Evolutionary conservation across 2,329 filamentous ascomycete genomes (phyloP).

Genomic region (Cylindrodendrum hubeiense): DNA sequence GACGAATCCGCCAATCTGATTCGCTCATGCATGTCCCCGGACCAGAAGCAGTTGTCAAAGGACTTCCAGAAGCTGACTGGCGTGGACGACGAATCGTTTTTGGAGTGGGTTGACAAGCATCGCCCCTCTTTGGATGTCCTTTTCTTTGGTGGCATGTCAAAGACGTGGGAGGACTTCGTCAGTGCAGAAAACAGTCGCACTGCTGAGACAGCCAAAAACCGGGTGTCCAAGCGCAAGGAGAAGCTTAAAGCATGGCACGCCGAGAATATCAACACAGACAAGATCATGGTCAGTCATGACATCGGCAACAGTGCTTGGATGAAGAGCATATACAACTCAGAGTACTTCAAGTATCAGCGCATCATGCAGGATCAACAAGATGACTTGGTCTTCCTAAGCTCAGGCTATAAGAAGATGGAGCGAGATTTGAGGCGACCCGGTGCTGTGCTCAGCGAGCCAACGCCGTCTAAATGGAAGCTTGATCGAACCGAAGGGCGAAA

Average conservation of each 20-base stretch:
- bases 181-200: constrained; percentile 83
- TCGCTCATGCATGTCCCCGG: constrained; percentile 75
- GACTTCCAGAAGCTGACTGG: constrained; percentile 89
- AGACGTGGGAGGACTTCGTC: constrained; percentile 90
- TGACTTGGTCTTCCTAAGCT: constrained; percentile 81
- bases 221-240: constrained; percentile 83
- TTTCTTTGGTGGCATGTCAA: constrained; percentile 85
- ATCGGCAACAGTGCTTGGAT: constrained; percentile 91
- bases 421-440: constrained; percentile 83
- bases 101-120: constrained; percentile 89
- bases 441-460: constrained; percentile 79
- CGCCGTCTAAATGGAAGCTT: constrained; percentile 84
- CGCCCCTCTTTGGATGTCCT: constrained; percentile 82
- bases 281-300: constrained; percentile 83
- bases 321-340: constrained; percentile 93
- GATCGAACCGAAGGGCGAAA: constrained; percentile 97
- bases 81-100: constrained; percentile 88
- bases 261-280: constrained; percentile 77
- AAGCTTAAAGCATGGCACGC: constrained; percentile 83
- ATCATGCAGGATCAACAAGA: constrained; percentile 94
- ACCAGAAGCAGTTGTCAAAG: constrained; percentile 78
- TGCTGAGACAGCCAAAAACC: constrained; percentile 77
- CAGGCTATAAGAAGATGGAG: constrained; percentile 83
- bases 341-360: constrained; percentile 91
- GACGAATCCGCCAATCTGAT: constrained; percentile 82